Percentiles rank a stretch among this genome's conserved stretches.
phyloP scores from a whole-genome alignment of 352 stramenopile genomes.

The Phytophthora cactorum region DNA sequence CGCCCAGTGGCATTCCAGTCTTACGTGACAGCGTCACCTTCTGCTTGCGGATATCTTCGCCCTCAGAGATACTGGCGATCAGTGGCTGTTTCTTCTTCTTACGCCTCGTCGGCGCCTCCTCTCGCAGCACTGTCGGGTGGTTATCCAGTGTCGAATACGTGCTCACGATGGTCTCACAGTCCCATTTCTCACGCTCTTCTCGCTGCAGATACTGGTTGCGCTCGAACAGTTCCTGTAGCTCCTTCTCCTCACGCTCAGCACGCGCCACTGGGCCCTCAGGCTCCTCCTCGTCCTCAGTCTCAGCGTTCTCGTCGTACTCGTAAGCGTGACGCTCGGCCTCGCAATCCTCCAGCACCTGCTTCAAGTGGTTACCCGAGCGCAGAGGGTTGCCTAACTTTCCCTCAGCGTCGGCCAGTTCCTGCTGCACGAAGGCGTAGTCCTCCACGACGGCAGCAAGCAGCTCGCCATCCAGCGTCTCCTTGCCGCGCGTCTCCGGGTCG shows the following conservation, averaged over 20 bases:
- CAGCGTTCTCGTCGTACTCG: constrained; percentile 54
- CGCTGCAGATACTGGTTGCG: constrained; percentile 72
- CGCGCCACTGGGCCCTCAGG: constrained; percentile 34
- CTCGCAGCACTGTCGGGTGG: constrained; percentile 94
- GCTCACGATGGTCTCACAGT: constrained; percentile 98
- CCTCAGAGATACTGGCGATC: constrained; percentile 26
- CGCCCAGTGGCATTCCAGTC: constrained; percentile 94
- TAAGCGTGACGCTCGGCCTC: constrained; percentile 60
- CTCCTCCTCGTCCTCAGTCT: constrained; percentile 56
- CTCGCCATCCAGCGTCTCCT: constrained; percentile 71
- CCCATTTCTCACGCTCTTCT: constrained; percentile 88
- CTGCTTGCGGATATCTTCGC: constrained; percentile 41
- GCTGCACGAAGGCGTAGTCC: constrained; percentile 70
- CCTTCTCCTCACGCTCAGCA: constrained; percentile 37
- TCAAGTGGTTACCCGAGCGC: constrained; percentile 66
- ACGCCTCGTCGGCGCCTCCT: constrained; percentile 64
- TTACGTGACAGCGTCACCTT: constrained; percentile 94
- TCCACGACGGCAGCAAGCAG: constrained; percentile 78
- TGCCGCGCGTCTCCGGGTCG: constrained; percentile 73
- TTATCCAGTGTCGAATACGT: constrained; percentile 99
- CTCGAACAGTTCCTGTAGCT: constrained; percentile 57
- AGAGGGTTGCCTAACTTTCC: constrained; percentile 82
- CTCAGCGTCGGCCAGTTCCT: constrained; percentile 78
- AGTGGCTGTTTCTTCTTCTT: constrained; percentile 79
- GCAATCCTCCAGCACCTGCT: constrained; percentile 81